Evolutionary conservation across 192 early-diverging fungal species (phyloP), one percentile per base, ranked within the genome.

Genomic region (Coemansia sp.): DNA sequence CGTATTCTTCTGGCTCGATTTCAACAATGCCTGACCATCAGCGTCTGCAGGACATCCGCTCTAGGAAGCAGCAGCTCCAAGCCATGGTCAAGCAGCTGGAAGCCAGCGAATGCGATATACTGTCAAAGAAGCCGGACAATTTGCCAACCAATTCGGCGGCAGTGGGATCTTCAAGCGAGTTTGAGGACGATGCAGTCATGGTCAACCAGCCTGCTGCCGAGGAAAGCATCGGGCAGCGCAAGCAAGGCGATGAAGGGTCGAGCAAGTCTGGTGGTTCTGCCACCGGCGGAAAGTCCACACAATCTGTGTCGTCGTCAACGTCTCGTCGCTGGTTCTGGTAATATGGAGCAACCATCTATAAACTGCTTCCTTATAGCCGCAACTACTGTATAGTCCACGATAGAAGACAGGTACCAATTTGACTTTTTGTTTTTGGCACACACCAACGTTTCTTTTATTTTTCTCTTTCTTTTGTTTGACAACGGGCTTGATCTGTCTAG

Each of bases 101-200:
- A 37, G 53, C 36, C 45, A 80, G 68, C 67, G 77, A 80, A 58
- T 60, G 48, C 17, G 55, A 34, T 4, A 70, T 80, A 37, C 28
- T 67, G 6, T 50, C 59, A 53, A 60, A 50, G 57, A 33, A 47
- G 13, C 11, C 55, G 36, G 2, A 5, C 31, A 19, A n/a, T 33
- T 25, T 33, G 48, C n/a, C 56, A 36, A 4, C 53, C 28, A 50
- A 33, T 23, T 19, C 25, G 22, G 19, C 38, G 31, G 15, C 47
- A 53, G 33, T 27, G 13, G 8, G 45, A 48, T 53, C 50, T 30
- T 0, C 17, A 10, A 66, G 67, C 22, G 76, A 65, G 29, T 79
- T 79, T 53, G 76, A 79, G 50, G 70, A 74, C 31, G 76, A 79
- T 44, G 71, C 64, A 22, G 76, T 79, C 29, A 79, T 79, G 67